A percentile compares a stretch with the other conserved stretches of the same genome.
Evolutionary conservation across 768 basidiomycete genomes (phyloP).

Genomic region (Suillus americanus): DNA sequence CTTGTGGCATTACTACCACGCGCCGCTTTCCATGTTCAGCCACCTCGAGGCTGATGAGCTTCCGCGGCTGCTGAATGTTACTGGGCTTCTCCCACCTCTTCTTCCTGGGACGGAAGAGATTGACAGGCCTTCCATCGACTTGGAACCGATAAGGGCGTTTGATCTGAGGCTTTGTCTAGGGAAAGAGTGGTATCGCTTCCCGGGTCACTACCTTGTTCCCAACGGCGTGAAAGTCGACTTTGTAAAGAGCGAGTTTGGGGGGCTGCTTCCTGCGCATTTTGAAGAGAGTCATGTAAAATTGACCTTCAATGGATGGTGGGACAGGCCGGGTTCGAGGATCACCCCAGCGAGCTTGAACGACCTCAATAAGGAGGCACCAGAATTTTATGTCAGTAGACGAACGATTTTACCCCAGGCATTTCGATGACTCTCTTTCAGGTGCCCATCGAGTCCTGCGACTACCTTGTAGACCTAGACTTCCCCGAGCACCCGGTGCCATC

Average conservation of each 20-base stretch:
- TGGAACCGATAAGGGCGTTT: slow-evolving; percentile 66
- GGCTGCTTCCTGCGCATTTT: slow-evolving; percentile 87
- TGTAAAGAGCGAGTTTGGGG: slow-evolving; percentile 89
- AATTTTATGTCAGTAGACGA: slow-evolving; percentile 66
- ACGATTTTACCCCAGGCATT: slow-evolving; percentile 3
- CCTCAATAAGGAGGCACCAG: slow-evolving; percentile 74
- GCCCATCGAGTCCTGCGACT: slow-evolving; percentile 73
- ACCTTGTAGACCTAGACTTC: slow-evolving; percentile 89
- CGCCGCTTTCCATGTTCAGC: slow-evolving; percentile 72
- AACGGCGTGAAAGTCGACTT: slow-evolving; percentile 81
- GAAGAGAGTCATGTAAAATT: slow-evolving; percentile 20
- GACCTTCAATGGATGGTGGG: slow-evolving; percentile 17
- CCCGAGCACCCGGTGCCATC: slow-evolving; percentile 62
- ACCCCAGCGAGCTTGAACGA: slow-evolving; percentile 79
- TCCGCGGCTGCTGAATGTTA: slow-evolving; percentile 74
- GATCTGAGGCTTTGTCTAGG: slow-evolving; percentile 80
- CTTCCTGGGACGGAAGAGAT: slow-evolving; percentile 43
- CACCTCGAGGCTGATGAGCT: slow-evolving; percentile 78
- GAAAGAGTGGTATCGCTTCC: slow-evolving; percentile 97
- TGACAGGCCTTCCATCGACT: slow-evolving; percentile 53
- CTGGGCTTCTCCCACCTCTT: slow-evolving; percentile 57
- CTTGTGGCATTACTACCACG: slow-evolving; percentile 86
- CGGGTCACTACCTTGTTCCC: slow-evolving; percentile 86
- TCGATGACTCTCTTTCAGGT: slow-evolving; percentile 45
- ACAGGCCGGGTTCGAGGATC: slow-evolving; percentile 57